phyloP scores from a whole-genome alignment of 108 stramenopile genomes.

The Craspedostauros australis region DNA sequence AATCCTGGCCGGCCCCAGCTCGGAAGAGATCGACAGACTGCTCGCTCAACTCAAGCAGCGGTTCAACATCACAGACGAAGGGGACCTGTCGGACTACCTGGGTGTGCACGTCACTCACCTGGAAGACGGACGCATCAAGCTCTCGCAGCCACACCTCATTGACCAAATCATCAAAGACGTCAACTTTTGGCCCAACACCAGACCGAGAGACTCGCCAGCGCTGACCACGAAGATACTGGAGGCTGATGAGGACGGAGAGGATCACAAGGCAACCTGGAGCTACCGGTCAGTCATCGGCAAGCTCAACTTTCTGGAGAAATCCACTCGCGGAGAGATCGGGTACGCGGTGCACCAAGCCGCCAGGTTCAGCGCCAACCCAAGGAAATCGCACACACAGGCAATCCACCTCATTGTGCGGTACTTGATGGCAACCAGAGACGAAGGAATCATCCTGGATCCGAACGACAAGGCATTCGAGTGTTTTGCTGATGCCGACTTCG shows the following conservation, averaged over 20 bases:
- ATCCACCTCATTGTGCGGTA: conserved; percentile 47
- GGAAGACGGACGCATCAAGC: too few relatives aligned
- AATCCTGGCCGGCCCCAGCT: conserved; percentile 14
- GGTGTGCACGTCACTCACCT: too few relatives aligned
- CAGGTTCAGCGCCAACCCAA: conserved; percentile 27
- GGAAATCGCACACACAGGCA: conserved; percentile 31
- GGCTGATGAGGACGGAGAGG: too few relatives aligned
- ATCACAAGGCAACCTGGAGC: conserved; percentile 24
- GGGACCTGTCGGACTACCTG: too few relatives aligned
- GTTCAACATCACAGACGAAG: too few relatives aligned
- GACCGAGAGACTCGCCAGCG: too few relatives aligned
- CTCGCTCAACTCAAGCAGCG: too few relatives aligned
- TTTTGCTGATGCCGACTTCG: conserved; percentile 47
- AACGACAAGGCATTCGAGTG: conserved; percentile 12
- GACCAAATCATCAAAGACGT: too few relatives aligned
- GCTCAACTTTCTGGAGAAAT: conserved; percentile 34
- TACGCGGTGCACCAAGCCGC: conserved; percentile 42
- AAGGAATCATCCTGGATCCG: conserved; percentile 30
- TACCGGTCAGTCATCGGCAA: conserved; percentile 38
- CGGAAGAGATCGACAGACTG: too few relatives aligned
- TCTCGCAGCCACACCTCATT: too few relatives aligned
- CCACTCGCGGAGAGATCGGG: conserved; percentile 31
- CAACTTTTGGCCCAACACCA: too few relatives aligned
- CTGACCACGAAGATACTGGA: too few relatives aligned
- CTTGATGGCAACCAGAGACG: conserved; percentile 26